Percentiles rank a stretch among this genome's conserved stretches.
These are phyloP conservation scores for Quercus alba DNA, from an alignment of 306 rosid genomes.

Conservation along the genomic window DNA sequence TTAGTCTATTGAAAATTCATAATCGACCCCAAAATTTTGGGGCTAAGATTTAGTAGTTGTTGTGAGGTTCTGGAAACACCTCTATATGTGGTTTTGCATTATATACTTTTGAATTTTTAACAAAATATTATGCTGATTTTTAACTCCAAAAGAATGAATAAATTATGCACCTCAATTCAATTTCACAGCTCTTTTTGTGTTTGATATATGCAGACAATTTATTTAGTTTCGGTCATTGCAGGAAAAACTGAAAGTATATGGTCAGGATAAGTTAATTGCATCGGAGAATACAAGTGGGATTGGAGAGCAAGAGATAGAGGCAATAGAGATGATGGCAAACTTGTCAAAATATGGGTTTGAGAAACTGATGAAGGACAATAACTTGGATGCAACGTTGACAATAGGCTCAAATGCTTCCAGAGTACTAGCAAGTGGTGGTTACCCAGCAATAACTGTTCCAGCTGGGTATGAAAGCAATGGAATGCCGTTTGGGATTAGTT, in stretches of 20 bases:
- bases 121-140: no score
- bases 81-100: no score
- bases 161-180: no score
- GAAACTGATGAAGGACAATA: constrained; percentile 27
- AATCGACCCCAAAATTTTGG: no score
- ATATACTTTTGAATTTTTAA: no score
- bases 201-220: background rate
- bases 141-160: no score
- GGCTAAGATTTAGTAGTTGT: no score
- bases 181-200: no score
- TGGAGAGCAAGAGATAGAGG: constrained; percentile 15
- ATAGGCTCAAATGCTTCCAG: constrained; percentile 17
- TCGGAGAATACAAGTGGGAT: constrained; percentile 36
- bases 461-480: constrained; percentile 32
- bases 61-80: no score
- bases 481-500: constrained; percentile 39
- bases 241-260: constrained; percentile 46
- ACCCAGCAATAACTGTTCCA: constrained; percentile 40
- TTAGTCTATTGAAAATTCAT: no score
- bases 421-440: constrained; percentile 43
- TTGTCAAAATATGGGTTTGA: constrained; percentile 31
- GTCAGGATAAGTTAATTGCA: constrained; percentile 38
- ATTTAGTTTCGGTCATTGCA: background rate
- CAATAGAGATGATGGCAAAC: constrained; percentile 2
- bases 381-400: constrained; percentile 37